Conservation (phyloP, 768 basidiomycete genomes). For the Trametes coccinea region DNA sequence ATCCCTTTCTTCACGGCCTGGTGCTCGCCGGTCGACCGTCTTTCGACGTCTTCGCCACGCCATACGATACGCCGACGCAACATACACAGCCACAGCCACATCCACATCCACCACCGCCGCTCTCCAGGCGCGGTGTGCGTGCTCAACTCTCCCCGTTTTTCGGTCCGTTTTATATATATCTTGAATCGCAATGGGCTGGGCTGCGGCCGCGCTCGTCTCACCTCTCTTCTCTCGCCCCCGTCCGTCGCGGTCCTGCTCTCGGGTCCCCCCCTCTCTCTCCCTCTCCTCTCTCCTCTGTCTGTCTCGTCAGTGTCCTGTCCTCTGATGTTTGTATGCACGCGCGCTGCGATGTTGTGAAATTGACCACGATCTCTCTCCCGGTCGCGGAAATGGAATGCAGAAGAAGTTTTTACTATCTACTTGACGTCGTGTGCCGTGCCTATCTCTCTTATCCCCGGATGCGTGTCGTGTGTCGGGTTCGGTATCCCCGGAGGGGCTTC, state of each 20-base stretch:
- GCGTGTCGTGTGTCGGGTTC: no score
- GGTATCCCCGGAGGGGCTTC: no score
- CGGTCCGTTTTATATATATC: constrained; percentile 41
- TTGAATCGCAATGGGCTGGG: constrained; percentile 41
- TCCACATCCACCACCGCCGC: neutral
- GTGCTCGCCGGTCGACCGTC: neutral
- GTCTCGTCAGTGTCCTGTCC: constrained; percentile 1
- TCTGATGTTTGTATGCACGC: constrained; percentile 16
- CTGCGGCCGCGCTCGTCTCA: constrained; percentile 19
- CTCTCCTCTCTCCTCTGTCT: neutral
- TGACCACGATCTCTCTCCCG: neutral
- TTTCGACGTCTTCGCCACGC: no score
- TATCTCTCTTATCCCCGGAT: no score
- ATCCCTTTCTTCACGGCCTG: neutral
- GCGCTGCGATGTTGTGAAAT: constrained; percentile 14
- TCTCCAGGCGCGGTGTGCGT: constrained; percentile 3
- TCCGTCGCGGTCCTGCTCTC: no score
- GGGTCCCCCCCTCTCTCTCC: neutral
- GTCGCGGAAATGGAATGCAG: no score
- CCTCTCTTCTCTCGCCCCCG: neutral
- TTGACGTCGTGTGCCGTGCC: no score
- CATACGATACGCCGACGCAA: neutral
- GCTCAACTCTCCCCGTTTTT: constrained; percentile 15
- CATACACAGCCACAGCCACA: constrained; percentile 2
- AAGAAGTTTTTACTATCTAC: no score